Percentiles rank a stretch among this genome's conserved stretches.
Conservation (phyloP, 805 yeast species). For the Torulaspora gathmanii region DNA sequence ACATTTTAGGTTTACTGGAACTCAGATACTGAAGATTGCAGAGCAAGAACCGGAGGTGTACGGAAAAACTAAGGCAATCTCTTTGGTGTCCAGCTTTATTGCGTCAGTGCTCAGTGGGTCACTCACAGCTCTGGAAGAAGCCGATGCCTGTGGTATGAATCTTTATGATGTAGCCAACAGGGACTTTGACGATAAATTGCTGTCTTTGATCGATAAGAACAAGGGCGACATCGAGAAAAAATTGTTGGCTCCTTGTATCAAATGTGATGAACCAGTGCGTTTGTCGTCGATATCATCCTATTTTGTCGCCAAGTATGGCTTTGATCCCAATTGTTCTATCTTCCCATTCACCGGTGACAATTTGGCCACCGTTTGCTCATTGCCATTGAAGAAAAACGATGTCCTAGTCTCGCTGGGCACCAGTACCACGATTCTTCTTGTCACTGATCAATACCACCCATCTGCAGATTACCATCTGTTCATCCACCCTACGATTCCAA, state of each 20-base stretch:
- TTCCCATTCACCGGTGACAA: constrained; percentile 88
- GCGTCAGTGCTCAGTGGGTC: constrained; percentile 66
- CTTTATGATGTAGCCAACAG: constrained; percentile 63
- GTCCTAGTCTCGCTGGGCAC: constrained; percentile 81
- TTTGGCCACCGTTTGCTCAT: constrained; percentile 77
- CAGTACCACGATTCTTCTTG: constrained; percentile 79
- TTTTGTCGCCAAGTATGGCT: constrained; percentile 61
- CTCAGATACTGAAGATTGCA: constrained; percentile 77
- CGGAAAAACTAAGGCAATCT: constrained; percentile 53
- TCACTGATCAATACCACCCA: constrained; percentile 73
- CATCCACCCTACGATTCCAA: constrained; percentile 75
- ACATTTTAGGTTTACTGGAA: constrained; percentile 85
- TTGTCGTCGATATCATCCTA: constrained; percentile 53
- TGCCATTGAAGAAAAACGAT: constrained; percentile 74
- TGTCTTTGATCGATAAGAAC: constrained; percentile 39
- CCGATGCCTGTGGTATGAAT: constrained; percentile 94
- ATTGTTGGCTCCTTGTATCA: constrained; percentile 36
- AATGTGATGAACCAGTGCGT: constrained; percentile 42
- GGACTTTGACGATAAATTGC: constrained; percentile 52
- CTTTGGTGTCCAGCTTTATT: constrained; percentile 73
- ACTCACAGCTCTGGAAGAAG: constrained; percentile 63
- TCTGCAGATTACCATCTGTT: constrained; percentile 81
- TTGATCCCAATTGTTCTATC: constrained; percentile 51
- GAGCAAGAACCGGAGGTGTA: constrained; percentile 50
- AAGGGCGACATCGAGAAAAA: constrained; percentile 38